Evolutionary conservation across 257 asterid genomes (phyloP).

Genomic region (Hygrophila difformis): DNA sequence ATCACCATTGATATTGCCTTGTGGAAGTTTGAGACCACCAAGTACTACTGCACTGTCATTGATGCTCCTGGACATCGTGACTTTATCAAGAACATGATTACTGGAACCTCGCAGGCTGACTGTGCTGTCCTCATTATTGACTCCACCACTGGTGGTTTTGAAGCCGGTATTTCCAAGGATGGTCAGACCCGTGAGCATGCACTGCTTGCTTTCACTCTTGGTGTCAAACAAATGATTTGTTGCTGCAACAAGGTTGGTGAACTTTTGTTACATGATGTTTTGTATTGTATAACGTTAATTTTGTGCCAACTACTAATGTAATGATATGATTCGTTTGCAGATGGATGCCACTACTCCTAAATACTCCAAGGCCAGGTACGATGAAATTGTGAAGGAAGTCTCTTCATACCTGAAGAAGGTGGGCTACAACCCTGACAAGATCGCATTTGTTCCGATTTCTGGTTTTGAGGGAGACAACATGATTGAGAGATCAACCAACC

Average conservation of each 20-base stretch:
- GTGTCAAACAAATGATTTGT: slow-evolving; percentile 22
- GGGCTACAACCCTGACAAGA: slow-evolving; percentile 45
- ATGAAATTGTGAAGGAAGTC: slow-evolving; percentile 45
- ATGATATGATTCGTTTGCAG: slow-evolving; percentile 13
- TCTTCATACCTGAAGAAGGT: slow-evolving; percentile 45
- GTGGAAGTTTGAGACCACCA: slow-evolving; percentile 43
- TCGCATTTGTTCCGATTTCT: slow-evolving; percentile 42
- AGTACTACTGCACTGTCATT: slow-evolving; percentile 36
- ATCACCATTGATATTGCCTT: slow-evolving; percentile 38
- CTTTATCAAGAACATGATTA: slow-evolving; percentile 39
- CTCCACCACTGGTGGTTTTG: slow-evolving; percentile 42
- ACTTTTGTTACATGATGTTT: background rate
- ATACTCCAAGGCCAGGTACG: slow-evolving; percentile 43
- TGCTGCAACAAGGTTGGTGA: background rate
- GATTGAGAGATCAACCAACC: slow-evolving; percentile 38
- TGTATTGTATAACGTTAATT: background rate
- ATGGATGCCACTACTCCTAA: slow-evolving; percentile 55
- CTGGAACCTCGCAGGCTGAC: slow-evolving; percentile 35
- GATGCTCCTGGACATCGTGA: slow-evolving; percentile 39
- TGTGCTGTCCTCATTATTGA: slow-evolving; percentile 36
- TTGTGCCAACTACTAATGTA: background rate
- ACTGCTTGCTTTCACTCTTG: slow-evolving; percentile 32
- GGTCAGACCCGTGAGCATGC: slow-evolving; percentile 45
- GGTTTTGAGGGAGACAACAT: slow-evolving; percentile 41
- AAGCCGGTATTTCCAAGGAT: slow-evolving; percentile 43